Percentiles rank a stretch among this genome's conserved stretches.
Conservation (phyloP, 257 asterid species). For the Thymus mandschuricus region DNA sequence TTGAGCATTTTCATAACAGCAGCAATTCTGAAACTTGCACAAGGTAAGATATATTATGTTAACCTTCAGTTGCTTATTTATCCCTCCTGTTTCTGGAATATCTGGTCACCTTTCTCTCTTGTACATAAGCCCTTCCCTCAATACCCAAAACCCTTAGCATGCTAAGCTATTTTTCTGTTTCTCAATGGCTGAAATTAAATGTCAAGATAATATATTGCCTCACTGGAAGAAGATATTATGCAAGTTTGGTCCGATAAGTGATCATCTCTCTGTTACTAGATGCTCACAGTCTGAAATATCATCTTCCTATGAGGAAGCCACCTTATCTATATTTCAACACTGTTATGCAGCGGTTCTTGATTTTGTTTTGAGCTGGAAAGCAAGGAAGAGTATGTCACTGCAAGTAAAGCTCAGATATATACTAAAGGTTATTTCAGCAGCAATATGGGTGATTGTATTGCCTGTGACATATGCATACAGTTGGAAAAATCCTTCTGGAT, state of each 20-base stretch:
- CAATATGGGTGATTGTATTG: slow-evolving; percentile 84
- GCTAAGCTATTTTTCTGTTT: slow-evolving; percentile 1
- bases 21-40: slow-evolving; percentile 79
- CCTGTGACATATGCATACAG: slow-evolving; percentile 95
- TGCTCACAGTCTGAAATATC: slow-evolving; percentile 9
- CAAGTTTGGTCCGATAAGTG: not conserved
- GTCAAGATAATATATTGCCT: not conserved
- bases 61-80: slow-evolving; percentile 24
- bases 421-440: slow-evolving; percentile 74
- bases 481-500: slow-evolving; percentile 74
- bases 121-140: not conserved
- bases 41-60: slow-evolving; percentile 51
- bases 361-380: slow-evolving; percentile 81
- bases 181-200: not conserved
- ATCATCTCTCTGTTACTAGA: slow-evolving; percentile 12
- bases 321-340: slow-evolving; percentile 2
- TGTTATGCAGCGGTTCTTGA: slow-evolving; percentile 77
- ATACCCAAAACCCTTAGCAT: not conserved
- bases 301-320: not conserved
- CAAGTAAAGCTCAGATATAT: slow-evolving; percentile 91
- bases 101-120: slow-evolving; percentile 13
- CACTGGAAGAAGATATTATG: slow-evolving; percentile 12
- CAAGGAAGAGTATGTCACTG: slow-evolving; percentile 80
- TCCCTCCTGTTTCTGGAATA: slow-evolving; percentile 2
- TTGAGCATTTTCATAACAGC: slow-evolving; percentile 93